phyloP scores from a whole-genome alignment of 805 yeast genomes.

The Cyberlindnera meyerae region DNA sequence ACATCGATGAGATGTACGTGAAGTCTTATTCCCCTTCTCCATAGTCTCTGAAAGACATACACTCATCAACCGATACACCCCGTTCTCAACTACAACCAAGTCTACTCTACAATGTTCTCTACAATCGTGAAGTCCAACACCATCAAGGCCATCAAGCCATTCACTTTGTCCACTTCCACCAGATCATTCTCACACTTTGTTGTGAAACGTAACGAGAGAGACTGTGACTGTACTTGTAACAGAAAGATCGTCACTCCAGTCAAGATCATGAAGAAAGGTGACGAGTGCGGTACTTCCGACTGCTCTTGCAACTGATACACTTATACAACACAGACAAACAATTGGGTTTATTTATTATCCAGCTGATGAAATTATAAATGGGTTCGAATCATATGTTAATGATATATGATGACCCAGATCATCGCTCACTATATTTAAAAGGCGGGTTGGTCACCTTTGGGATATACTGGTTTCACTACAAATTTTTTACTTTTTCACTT shows the following conservation, averaged over 20 bases:
- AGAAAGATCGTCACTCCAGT: slow-evolving; percentile 8
- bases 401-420: neutral
- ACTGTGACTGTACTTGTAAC: slow-evolving; percentile 27
- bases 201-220: slow-evolving; percentile 19
- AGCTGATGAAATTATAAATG: too few species aligned
- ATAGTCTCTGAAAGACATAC: too few species aligned
- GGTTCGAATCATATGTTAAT: too few species aligned
- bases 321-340: too few species aligned
- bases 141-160: slow-evolving; percentile 13
- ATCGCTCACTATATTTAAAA: neutral
- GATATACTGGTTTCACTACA: neutral
- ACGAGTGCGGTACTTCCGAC: slow-evolving; percentile 25
- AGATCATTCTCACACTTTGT: slow-evolving; percentile 6
- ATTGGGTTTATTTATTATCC: too few species aligned
- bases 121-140: slow-evolving; percentile 14
- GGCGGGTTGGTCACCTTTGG: neutral
- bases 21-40: too few species aligned
- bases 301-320: slow-evolving; percentile 21
- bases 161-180: slow-evolving; percentile 6
- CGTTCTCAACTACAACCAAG: slow-evolving; percentile 1
- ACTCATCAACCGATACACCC: neutral
- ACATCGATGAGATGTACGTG: neutral
- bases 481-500: neutral
- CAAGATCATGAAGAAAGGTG: slow-evolving; percentile 16
- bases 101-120: slow-evolving; percentile 13